Base-by-base conservation (phyloP, 2,329 filamentous ascomycete genomes). In the Epichloe amarillans region DNA sequence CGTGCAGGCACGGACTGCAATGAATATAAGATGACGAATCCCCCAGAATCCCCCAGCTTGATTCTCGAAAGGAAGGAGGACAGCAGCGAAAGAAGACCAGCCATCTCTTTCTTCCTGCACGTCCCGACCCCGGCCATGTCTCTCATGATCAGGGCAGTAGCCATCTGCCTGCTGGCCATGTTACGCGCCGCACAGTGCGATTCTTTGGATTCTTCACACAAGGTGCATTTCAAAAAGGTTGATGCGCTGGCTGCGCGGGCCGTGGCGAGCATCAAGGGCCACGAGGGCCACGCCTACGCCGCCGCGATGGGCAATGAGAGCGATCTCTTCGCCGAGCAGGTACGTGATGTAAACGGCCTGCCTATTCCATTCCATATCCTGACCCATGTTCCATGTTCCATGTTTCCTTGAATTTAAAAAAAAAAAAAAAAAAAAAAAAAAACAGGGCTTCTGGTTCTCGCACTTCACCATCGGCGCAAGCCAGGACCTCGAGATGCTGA, bases 391-490 rank as follows among this genome's bases (percentile, higher is more conserved):
- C 17, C 3, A 21, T 41, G 4, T 19, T 11, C 17, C 3, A 21
- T 41, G 4, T 19, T 11, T n/a, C 15, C n/a, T 10, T 1, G n/a
- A 21, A 17, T 19, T 19, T n/a, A n/a, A n/a, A n/a, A 17, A 19
- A 17, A 19, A 21, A 21, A 21, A 3, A 1, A 21, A 21, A 21
- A 21, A 21, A 21, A 21, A 21, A 21, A 21, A 3, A 19, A 21
- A 17, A 21, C 15, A 33, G 57, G 55, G 54, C 33, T 57, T 56
- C 46, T 58, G 54, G 57, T 58, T 56, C 43, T 52, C 54, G 17
- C 51, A 57, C 42, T 57, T 56, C 38, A 54, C 50, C 23, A 47
- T 57, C 11, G 56, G 57, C 8, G 56, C 49, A 17, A 57, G 54
- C 47, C 23, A 47, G 10, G 46, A 57, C 19, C 54, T 58, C 19